These are phyloP conservation scores for Halenospora varia DNA, from an alignment of 495 filamentous ascomycete species.

Conservation along the genomic window DNA sequence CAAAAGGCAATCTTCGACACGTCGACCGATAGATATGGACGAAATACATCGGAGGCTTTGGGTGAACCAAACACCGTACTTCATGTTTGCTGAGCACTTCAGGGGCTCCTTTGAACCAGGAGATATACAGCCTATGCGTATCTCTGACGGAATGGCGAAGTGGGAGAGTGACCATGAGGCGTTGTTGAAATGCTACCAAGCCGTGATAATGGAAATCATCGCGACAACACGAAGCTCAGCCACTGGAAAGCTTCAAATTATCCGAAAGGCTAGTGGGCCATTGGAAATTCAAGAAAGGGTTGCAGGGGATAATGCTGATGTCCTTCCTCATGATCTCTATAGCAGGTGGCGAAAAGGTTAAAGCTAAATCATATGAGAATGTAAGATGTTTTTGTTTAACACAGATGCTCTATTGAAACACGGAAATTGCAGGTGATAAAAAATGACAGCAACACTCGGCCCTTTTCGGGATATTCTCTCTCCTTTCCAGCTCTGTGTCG, in stretches of 20 bases:
- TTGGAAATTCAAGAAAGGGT: slow-evolving; percentile 12
- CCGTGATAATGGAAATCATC: slow-evolving; percentile 17
- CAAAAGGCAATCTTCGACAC: slow-evolving; percentile 60
- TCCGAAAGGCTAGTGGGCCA: too few species aligned
- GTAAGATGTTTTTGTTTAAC: neutral
- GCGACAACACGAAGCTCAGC: too few species aligned
- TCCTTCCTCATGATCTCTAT: slow-evolving; percentile 8
- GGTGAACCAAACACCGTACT: slow-evolving; percentile 57
- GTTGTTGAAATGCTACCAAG: slow-evolving; percentile 33
- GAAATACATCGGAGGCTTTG: slow-evolving; percentile 56
- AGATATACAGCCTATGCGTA: slow-evolving; percentile 32
- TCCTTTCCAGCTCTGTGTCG: too few species aligned
- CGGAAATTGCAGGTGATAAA: neutral
- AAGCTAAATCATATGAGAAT: neutral
- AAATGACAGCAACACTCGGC: neutral
- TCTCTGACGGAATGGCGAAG: slow-evolving; percentile 35
- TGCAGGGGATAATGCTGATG: slow-evolving; percentile 7
- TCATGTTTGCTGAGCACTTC: slow-evolving; percentile 57
- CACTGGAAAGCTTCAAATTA: too few species aligned
- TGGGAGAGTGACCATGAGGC: slow-evolving; percentile 49
- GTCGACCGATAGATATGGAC: slow-evolving; percentile 54
- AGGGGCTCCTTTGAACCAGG: slow-evolving; percentile 51
- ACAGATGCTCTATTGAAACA: neutral
- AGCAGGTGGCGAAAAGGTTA: slow-evolving; percentile 5
- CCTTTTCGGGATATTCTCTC: neutral